Percentiles rank a stretch among this genome's conserved stretches.
phyloP scores from a whole-genome alignment of 2,329 filamentous ascomycete genomes.

The Neoscytalidium dimidiatum region DNA sequence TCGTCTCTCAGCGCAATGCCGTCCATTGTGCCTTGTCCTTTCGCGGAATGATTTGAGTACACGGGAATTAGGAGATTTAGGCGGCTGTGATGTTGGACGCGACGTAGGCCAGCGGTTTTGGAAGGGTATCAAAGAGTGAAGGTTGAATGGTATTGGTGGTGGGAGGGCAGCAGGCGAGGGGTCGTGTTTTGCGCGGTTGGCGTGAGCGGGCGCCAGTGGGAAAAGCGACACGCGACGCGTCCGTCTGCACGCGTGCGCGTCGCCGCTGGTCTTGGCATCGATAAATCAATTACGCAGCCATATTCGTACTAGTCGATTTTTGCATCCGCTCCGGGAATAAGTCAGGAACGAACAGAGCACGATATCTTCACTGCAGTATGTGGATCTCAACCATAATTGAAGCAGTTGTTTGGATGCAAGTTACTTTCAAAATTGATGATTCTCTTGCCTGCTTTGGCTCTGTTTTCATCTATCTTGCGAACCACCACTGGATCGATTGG shows the following conservation, averaged over 20 bases:
- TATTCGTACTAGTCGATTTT: neutral
- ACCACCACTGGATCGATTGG: no score
- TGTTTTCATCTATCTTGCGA: no score
- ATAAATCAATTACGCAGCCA: conserved; percentile 3
- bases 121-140: conserved; percentile 14
- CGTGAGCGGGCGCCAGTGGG: neutral
- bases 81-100: no score
- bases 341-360: no score
- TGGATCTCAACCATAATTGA: no score
- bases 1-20: conserved; percentile 78
- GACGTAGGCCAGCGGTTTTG: neutral
- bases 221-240: conserved; percentile 14
- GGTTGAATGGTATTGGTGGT: conserved; percentile 9
- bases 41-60: neutral
- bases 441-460: no score
- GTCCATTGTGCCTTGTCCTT: conserved; percentile 58
- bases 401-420: no score
- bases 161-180: neutral
- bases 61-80: no score
- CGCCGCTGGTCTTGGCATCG: conserved; percentile 3
- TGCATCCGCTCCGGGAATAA: no score
- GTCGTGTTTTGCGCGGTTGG: conserved; percentile 5
- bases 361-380: no score
- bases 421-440: no score
- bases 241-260: neutral